These are phyloP conservation scores for Cladorrhinum samala DNA, from an alignment of 495 filamentous ascomycete genomes.

Conservation along the genomic window DNA sequence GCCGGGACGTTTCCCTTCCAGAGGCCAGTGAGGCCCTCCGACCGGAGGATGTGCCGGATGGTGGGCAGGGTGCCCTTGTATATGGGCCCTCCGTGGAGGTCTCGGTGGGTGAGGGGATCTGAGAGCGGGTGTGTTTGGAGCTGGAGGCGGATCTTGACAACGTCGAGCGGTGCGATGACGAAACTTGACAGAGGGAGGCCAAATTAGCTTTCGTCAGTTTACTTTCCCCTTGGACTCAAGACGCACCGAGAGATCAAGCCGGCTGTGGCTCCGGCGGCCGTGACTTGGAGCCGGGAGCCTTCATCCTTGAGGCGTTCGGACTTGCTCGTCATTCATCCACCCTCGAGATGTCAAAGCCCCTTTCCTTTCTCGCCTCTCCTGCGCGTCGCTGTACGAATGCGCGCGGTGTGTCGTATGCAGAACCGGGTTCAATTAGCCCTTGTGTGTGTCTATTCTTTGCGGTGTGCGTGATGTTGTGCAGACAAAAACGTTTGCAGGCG, in stretches of 20 bases:
- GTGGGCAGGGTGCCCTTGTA: constrained; percentile 78
- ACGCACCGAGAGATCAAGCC: constrained; percentile 89
- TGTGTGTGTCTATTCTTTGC: too few relatives aligned
- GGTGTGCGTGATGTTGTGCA: too few relatives aligned
- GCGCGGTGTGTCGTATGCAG: too few relatives aligned
- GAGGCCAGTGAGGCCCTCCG: constrained; percentile 79
- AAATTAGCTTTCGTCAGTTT: background rate
- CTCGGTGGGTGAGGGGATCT: constrained; percentile 51
- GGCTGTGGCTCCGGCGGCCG: constrained; percentile 77
- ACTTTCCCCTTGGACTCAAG: background rate
- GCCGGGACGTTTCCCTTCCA: constrained; percentile 99
- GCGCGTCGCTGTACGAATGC: background rate
- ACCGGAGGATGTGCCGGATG: constrained; percentile 62
- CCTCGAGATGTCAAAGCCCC: background rate
- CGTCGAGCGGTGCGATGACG: constrained; percentile 86
- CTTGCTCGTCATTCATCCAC: constrained; percentile 31
- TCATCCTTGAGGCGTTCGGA: constrained; percentile 80
- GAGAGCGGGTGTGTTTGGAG: constrained; percentile 77
- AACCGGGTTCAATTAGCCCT: too few relatives aligned
- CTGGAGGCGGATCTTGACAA: constrained; percentile 95
- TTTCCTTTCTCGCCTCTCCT: background rate
- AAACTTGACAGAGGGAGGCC: too few relatives aligned
- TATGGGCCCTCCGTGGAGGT: constrained; percentile 51
- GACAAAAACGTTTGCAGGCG: too few relatives aligned
- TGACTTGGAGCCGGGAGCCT: constrained; percentile 77